These are phyloP conservation scores for Neophaeococcomyces mojaviensis DNA, from an alignment of 2,329 filamentous ascomycete species.

Conservation along the genomic window DNA sequence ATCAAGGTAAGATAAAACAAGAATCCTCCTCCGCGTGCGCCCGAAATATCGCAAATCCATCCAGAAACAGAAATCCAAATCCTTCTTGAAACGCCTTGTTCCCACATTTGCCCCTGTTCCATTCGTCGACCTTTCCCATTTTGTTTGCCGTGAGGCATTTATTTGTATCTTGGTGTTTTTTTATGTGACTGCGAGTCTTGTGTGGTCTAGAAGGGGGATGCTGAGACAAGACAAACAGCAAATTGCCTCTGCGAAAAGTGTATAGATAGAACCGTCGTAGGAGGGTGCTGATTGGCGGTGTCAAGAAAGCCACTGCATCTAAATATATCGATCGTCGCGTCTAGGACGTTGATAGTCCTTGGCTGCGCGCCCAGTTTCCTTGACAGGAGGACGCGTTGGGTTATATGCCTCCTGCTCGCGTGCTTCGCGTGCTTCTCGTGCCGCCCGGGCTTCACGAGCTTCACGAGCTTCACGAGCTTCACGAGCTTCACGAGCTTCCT, in stretches of 20 bases:
- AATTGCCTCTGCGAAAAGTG: too few relatives aligned
- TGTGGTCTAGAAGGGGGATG: background rate
- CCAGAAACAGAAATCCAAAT: too few relatives aligned
- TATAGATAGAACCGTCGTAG: background rate
- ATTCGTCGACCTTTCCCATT: background rate
- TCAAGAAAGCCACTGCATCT: background rate
- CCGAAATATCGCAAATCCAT: too few relatives aligned
- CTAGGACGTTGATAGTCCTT: background rate
- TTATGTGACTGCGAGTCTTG: background rate
- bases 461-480: background rate
- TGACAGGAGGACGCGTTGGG: too few relatives aligned
- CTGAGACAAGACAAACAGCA: too few relatives aligned
- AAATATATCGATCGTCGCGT: constrained; percentile 1
- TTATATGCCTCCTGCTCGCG: background rate
- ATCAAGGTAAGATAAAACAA: too few relatives aligned
- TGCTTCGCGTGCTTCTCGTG: too few relatives aligned
- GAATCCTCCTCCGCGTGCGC: too few relatives aligned
- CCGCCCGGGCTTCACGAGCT: background rate
- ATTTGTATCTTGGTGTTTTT: background rate
- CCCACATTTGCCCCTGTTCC: too few relatives aligned
- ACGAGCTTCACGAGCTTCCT: background rate
- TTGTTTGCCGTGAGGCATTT: constrained; percentile 7
- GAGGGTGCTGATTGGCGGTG: background rate
- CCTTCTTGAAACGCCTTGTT: too few relatives aligned
- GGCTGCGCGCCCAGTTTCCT: background rate